Base-by-base conservation (phyloP, 2,329 filamentous ascomycete genomes). In the Teratosphaeria epicoccoides region DNA sequence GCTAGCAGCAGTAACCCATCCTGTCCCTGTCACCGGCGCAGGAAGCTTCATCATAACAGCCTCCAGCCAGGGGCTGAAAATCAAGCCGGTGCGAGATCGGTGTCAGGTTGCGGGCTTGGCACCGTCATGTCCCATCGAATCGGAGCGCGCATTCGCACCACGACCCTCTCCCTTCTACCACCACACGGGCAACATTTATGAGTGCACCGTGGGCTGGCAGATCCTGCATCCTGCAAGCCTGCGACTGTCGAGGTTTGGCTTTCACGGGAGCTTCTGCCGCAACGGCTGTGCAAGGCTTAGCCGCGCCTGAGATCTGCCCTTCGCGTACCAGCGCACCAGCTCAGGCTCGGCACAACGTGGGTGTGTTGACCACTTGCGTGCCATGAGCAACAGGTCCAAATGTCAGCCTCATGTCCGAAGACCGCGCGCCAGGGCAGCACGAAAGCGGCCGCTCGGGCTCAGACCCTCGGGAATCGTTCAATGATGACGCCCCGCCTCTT, bases 361-460 rank as follows among this genome's bases (percentile, higher is more conserved):
- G 33, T 17, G n/a, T 40, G 33, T 40, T 17, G 17, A 49, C 46
- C 50, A 47, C 24, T 44, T 46, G 46, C 23, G 45, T 24, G 50
- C 48, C 33, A 17, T 40, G 33, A 20, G 46, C 46, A 37, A 47
- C 33, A 22, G 22, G 47, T 28, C 40, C 37, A 24, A 46, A 49
- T 52, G 50, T 52, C 47, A 52, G 50, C 50, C 50, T 49, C 50
- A 52, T 52, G 50, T 49, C 50, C 12, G 49, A 46, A 46, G 43
- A 24, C 23, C 23, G 23, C 43, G 40, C 28, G 33, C 33, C 33
- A 40, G 28, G 10, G 28, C 28, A 29, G 28, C 28, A 29, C 17
- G 22, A 22, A 12, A 22, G 20, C n/a, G 50, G 28, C 45, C 50
- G 45, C 50, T 23, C 50, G 45, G 50, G 45, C 43, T 28, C 26